Evolutionary conservation across 2,329 filamentous ascomycete genomes (phyloP).

Genomic region (Scedosporium aurantiacum): DNA sequence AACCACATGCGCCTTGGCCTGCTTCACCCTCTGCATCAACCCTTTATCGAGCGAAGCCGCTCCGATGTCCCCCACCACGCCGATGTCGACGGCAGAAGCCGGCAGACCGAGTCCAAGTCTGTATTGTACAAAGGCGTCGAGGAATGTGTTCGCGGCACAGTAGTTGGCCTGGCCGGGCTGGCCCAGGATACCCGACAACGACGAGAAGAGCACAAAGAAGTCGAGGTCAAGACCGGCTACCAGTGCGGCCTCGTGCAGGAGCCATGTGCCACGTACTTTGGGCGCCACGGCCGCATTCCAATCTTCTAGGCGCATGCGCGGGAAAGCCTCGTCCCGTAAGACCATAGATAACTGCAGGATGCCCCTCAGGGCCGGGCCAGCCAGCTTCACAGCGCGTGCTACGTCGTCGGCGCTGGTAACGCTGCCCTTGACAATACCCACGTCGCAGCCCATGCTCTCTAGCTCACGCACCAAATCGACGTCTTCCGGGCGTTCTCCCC

Average conservation of each 20-base stretch:
- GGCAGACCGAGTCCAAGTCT: slow-evolving; percentile 21
- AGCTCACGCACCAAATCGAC: slow-evolving; percentile 12
- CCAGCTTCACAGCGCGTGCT: slow-evolving; percentile 10
- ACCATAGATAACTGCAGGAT: neutral
- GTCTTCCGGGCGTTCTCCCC: neutral
- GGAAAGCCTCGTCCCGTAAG: neutral
- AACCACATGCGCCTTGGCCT: slow-evolving; percentile 9
- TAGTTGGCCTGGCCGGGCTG: slow-evolving; percentile 29
- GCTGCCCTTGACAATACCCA: slow-evolving; percentile 18
- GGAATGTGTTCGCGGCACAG: slow-evolving; percentile 27
- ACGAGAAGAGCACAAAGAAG: slow-evolving; percentile 27
- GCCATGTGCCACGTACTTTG: slow-evolving; percentile 25
- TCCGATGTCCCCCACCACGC: slow-evolving; percentile 24
- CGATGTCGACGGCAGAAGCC: slow-evolving; percentile 24
- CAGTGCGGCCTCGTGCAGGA: slow-evolving; percentile 18
- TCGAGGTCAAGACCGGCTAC: slow-evolving; percentile 14
- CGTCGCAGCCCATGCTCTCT: slow-evolving; percentile 10
- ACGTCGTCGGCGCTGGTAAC: slow-evolving; percentile 20
- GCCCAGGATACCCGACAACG: slow-evolving; percentile 23
- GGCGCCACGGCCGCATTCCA: slow-evolving; percentile 17
- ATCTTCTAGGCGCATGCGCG: slow-evolving; percentile 21
- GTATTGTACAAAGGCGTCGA: slow-evolving; percentile 25
- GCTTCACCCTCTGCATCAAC: slow-evolving; percentile 16
- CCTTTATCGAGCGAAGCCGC: slow-evolving; percentile 14
- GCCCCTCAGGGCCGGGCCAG: neutral